Percentiles rank a stretch among this genome's conserved stretches.
phyloP scores from a whole-genome alignment of 345 rosid species.

The Nasturtium officinale region DNA sequence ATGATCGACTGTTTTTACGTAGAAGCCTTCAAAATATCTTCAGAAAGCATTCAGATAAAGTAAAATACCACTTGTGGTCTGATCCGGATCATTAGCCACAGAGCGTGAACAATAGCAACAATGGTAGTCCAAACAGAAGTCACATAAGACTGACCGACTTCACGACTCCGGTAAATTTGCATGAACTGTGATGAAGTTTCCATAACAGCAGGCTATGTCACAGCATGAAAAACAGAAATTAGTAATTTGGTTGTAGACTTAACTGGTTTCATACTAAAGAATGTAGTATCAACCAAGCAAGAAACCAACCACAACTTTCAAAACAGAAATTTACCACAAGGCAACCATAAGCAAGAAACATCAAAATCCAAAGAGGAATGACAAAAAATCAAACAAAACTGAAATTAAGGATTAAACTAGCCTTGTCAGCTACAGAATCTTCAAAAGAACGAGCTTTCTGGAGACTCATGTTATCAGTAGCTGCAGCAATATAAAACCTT shows the following conservation, averaged over 20 bases:
- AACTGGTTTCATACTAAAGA: slow-evolving; percentile 4
- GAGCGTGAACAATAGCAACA: slow-evolving; percentile 65
- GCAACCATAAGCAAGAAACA: background rate
- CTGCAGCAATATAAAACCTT: slow-evolving; percentile 82
- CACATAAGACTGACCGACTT: slow-evolving; percentile 90
- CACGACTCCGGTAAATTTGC: slow-evolving; percentile 90
- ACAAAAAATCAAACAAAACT: background rate
- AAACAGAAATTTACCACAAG: background rate
- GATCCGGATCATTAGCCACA: slow-evolving; percentile 74
- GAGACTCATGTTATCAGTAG: slow-evolving; percentile 93
- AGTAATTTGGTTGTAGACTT: background rate
- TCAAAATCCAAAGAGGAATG: slow-evolving; percentile 6
- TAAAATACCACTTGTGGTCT: slow-evolving; percentile 83
- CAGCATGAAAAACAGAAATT: slow-evolving; percentile 17
- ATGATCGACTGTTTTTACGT: background rate
- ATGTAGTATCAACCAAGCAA: slow-evolving; percentile 16
- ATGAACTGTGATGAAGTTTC: slow-evolving; percentile 51
- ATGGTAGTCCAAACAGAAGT: slow-evolving; percentile 88
- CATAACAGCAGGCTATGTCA: slow-evolving; percentile 46
- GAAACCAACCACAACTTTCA: slow-evolving; percentile 12
- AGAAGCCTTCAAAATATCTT: slow-evolving; percentile 7
- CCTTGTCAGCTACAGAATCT: slow-evolving; percentile 55
- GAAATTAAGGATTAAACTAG: slow-evolving; percentile 22
- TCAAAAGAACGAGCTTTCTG: slow-evolving; percentile 82
- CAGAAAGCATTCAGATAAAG: slow-evolving; percentile 4